Evolutionary conservation across 2,329 filamentous ascomycete species (phyloP), one percentile per base, ranked within the genome.

Genomic region (Cladophialophora exuberans): DNA sequence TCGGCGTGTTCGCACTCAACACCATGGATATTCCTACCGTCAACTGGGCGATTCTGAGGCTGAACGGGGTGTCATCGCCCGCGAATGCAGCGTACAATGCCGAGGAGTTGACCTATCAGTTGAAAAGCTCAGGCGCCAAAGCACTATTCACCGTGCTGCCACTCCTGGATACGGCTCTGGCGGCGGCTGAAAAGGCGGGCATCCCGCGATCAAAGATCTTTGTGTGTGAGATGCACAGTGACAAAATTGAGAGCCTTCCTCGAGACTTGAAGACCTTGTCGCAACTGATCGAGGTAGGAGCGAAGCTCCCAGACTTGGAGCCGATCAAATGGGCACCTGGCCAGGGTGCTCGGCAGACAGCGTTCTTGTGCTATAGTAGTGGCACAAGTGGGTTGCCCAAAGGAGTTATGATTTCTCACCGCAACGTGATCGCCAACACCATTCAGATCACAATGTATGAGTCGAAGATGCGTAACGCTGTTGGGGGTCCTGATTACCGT

Each of bases 371-470:
- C 73, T 92, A 90, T 69, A 90, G 87, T 0, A 89, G 85, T 67
- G 89, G 89, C 17, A 93, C 89, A 1, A 91, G 88, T 10, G 89
- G 89, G 2, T 73, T 92, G 30, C 89, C 89, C 13, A 90, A 91
- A 86, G 89, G 88, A 39, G 89, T 92, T 49, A 90, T 89, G 85
- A 88, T 93, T 56, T 88, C 87, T 3, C 89, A 93, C 67, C 74
- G 75, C 31, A 93, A 93, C 61, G 85, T 92, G 36, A 92, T 93
- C 43, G 82, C 88, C 48, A 93, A 92, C 66, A 80, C 84, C 0
- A 65, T 90, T 42, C 88, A 91, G 67, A 77, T 85, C 51, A 67
- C 65, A 5, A 66, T 77, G 0, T 84, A 72, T 58, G 83, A 86
- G 38, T 68, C 72, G 26, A 63, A 68, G 0, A 63, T 65, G 56